Percentiles rank a stretch among this genome's conserved stretches.
These are phyloP conservation scores for Trichoderma gracile DNA, from an alignment of 2,329 filamentous ascomycete genomes.

Conservation along the genomic window DNA sequence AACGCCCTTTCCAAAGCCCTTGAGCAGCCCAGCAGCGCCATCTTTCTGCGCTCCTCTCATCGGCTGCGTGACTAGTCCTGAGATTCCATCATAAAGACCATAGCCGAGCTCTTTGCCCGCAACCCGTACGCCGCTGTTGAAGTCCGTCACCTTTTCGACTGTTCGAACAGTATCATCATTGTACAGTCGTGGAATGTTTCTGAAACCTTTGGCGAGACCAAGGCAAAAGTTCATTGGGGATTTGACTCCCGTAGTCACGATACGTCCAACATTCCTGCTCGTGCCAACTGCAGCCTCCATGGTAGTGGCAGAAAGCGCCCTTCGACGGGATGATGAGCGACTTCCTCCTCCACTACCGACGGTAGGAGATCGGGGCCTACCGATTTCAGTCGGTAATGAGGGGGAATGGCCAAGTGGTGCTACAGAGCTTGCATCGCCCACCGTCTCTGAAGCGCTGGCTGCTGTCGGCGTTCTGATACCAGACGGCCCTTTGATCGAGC, in stretches of 20 bases:
- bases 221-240: slow-evolving; percentile 84
- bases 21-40: slow-evolving; percentile 63
- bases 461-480: not conserved
- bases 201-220: slow-evolving; percentile 80
- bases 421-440: not conserved
- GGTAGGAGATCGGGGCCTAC: slow-evolving; percentile 8
- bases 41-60: slow-evolving; percentile 57
- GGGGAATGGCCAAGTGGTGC: not conserved
- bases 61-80: slow-evolving; percentile 79
- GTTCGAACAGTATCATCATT: slow-evolving; percentile 79
- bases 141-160: slow-evolving; percentile 74
- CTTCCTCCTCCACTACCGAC: slow-evolving; percentile 7
- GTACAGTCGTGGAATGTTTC: slow-evolving; percentile 83
- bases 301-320: slow-evolving; percentile 30
- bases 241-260: slow-evolving; percentile 73
- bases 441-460: not conserved
- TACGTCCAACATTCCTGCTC: slow-evolving; percentile 67
- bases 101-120: slow-evolving; percentile 77
- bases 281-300: slow-evolving; percentile 65
- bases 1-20: slow-evolving; percentile 80
- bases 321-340: slow-evolving; percentile 9
- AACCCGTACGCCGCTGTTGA: slow-evolving; percentile 73
- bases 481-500: slow-evolving; percentile 19
- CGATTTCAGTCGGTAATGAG: not conserved
- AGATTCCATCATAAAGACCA: slow-evolving; percentile 78